A percentile compares a stretch with the other conserved stretches of the same genome.
phyloP scores from a whole-genome alignment of 2,329 filamentous ascomycete species.

The Neonectria neomacrospora region DNA sequence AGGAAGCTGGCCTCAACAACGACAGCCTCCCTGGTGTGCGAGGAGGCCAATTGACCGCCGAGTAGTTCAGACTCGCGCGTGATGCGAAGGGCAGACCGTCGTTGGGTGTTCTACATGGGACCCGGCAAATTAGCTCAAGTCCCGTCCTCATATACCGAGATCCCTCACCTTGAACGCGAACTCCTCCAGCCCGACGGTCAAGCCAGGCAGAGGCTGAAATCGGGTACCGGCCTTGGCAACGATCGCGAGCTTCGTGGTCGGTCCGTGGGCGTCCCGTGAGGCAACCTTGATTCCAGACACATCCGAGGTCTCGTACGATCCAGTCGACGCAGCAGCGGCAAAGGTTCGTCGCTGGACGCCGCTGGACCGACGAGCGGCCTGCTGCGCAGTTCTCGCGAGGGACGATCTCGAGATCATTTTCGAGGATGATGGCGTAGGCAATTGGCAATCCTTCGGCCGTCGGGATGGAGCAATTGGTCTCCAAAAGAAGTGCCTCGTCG shows the following conservation, averaged over 20 bases:
- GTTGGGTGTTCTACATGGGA: constrained; percentile 77
- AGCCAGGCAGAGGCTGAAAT: constrained; percentile 89
- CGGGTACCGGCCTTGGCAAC: constrained; percentile 95
- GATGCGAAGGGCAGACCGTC: constrained; percentile 91
- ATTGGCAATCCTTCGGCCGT: constrained; percentile 61
- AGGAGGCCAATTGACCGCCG: constrained; percentile 86
- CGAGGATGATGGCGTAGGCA: constrained; percentile 65
- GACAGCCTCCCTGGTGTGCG: constrained; percentile 93
- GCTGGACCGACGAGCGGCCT: constrained; percentile 67
- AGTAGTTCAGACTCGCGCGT: constrained; percentile 95
- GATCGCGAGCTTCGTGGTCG: constrained; percentile 89
- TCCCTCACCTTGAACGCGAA: constrained; percentile 91
- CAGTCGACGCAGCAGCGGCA: constrained; percentile 72
- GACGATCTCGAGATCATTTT: constrained; percentile 73
- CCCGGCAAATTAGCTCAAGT: constrained; percentile 60
- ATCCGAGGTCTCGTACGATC: constrained; percentile 89
- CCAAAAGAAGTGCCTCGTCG: constrained; percentile 56
- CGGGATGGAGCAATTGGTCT: constrained; percentile 53
- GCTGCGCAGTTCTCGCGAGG: constrained; percentile 68
- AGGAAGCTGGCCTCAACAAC: constrained; percentile 96
- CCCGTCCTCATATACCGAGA: constrained; percentile 22
- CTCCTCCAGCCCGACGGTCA: constrained; percentile 89
- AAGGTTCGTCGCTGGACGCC: constrained; percentile 67
- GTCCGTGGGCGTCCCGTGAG: constrained; percentile 87
- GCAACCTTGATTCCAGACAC: constrained; percentile 91